phyloP scores from a whole-genome alignment of 208 protist species.

The Endotrypanum monterogeii region DNA sequence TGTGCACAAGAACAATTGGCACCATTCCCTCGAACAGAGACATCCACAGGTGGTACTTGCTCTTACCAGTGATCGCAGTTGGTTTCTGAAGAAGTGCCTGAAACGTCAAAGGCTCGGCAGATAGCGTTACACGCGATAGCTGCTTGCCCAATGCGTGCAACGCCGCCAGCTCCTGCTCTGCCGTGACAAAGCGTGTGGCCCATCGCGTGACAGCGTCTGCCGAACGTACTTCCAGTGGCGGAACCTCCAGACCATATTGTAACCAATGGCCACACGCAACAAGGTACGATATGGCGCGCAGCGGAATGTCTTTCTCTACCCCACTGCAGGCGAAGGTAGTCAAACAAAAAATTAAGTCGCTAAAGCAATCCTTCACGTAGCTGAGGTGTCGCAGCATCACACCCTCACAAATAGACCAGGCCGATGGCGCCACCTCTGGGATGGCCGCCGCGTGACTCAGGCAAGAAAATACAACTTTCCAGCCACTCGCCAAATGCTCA shows the following conservation, averaged over 20 bases:
- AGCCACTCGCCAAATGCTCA: slow-evolving; percentile 75
- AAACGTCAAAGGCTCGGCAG: slow-evolving; percentile 48
- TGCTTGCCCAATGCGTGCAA: slow-evolving; percentile 24
- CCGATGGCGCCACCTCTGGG: slow-evolving; percentile 66
- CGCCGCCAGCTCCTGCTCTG: slow-evolving; percentile 49
- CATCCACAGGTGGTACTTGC: slow-evolving; percentile 80
- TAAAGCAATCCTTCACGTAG: slow-evolving; percentile 82
- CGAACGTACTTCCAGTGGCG: slow-evolving; percentile 48
- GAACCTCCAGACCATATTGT: slow-evolving; percentile 77
- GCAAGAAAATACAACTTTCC: slow-evolving; percentile 83
- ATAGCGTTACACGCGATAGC: slow-evolving; percentile 52
- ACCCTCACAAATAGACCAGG: slow-evolving; percentile 68
- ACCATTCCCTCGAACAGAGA: slow-evolving; percentile 81
- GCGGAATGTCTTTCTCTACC: slow-evolving; percentile 56
- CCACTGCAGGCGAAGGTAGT: slow-evolving; percentile 75
- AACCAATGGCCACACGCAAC: slow-evolving; percentile 83
- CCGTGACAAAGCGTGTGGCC: slow-evolving; percentile 53
- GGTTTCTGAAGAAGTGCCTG: slow-evolving; percentile 57
- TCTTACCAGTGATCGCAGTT: slow-evolving; percentile 47
- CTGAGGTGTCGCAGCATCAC: slow-evolving; percentile 63
- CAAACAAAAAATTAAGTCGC: slow-evolving; percentile 82
- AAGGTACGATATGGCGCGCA: slow-evolving; percentile 70
- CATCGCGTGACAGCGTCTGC: slow-evolving; percentile 51
- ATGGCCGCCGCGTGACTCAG: slow-evolving; percentile 76
- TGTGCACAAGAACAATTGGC: slow-evolving; percentile 72